Conservation (phyloP, 2,329 filamentous ascomycete genomes). For the Colletotrichum euphorbiae region DNA sequence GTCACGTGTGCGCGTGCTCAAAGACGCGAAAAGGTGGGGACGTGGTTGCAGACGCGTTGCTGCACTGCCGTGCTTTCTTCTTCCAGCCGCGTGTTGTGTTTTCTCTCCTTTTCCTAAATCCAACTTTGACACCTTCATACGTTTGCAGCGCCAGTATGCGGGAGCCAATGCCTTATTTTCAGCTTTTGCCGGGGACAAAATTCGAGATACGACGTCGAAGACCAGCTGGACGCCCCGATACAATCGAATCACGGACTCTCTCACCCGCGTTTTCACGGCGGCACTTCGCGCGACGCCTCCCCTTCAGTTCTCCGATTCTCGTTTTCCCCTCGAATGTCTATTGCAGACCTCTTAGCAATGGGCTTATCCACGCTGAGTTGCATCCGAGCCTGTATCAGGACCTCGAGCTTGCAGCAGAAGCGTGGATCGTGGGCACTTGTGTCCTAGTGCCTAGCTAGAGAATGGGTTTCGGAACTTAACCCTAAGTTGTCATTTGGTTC, state of each 20-base stretch:
- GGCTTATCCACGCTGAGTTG: constrained; percentile 62
- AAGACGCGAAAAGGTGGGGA: background rate
- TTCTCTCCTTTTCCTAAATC: background rate
- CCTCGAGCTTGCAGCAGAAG: constrained; percentile 60
- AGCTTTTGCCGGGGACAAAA: background rate
- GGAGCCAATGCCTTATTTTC: constrained; percentile 14
- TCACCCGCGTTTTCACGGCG: constrained; percentile 49
- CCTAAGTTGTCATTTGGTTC: constrained; percentile 83
- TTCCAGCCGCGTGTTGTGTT: background rate
- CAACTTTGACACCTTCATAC: background rate
- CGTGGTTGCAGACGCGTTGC: background rate
- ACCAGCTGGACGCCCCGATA: constrained; percentile 37
- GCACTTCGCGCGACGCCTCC: constrained; percentile 77
- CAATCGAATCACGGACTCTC: constrained; percentile 56
- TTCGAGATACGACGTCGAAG: constrained; percentile 50
- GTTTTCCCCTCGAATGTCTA: constrained; percentile 77
- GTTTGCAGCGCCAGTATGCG: background rate
- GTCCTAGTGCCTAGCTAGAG: constrained; percentile 62
- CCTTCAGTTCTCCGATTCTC: constrained; percentile 81
- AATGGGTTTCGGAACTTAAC: constrained; percentile 92
- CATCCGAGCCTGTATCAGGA: constrained; percentile 72
- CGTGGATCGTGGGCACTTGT: constrained; percentile 52
- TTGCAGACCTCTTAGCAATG: constrained; percentile 55
- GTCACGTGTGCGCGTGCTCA: constrained; percentile 46
- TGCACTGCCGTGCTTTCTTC: background rate